These are phyloP conservation scores for Trichothecium roseum DNA, from an alignment of 2,329 filamentous ascomycete genomes.

Conservation along the genomic window DNA sequence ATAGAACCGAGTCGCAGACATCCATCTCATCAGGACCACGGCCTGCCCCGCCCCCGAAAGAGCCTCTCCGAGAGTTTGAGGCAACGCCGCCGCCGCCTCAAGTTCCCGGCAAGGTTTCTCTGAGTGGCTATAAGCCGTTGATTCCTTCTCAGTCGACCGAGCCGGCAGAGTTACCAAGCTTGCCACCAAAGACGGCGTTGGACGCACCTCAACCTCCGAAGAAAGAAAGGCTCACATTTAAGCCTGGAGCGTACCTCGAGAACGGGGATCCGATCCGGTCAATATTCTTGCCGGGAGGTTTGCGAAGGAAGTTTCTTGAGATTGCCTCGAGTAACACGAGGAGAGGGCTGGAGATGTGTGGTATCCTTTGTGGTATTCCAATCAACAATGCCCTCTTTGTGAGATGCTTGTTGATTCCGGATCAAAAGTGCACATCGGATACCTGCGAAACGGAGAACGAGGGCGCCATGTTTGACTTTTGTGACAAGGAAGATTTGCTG, in stretches of 20 bases:
- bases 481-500: slow-evolving; percentile 71
- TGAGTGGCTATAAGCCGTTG: slow-evolving; percentile 10
- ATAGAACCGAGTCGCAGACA: slow-evolving; percentile 11
- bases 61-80: slow-evolving; percentile 11
- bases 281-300: slow-evolving; percentile 69
- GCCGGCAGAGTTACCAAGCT: slow-evolving; percentile 8
- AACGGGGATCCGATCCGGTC: slow-evolving; percentile 79
- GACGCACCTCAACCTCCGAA: slow-evolving; percentile 21
- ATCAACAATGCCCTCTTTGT: slow-evolving; percentile 93
- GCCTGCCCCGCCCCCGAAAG: slow-evolving; percentile 22
- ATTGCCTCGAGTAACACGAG: slow-evolving; percentile 68
- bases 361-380: slow-evolving; percentile 81
- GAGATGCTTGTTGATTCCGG: slow-evolving; percentile 76
- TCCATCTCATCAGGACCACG: slow-evolving; percentile 13
- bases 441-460: slow-evolving; percentile 94
- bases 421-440: slow-evolving; percentile 81
- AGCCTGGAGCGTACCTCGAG: slow-evolving; percentile 79
- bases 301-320: slow-evolving; percentile 65
- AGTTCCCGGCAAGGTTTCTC: slow-evolving; percentile 18
- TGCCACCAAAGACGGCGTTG: slow-evolving; percentile 18
- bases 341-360: slow-evolving; percentile 84
- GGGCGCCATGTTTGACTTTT: slow-evolving; percentile 76
- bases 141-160: not conserved
- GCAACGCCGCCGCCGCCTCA: slow-evolving; percentile 10
- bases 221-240: slow-evolving; percentile 52